Evolutionary conservation across 257 asterid species (phyloP).

Genomic region (Solanum appendiculatum): DNA sequence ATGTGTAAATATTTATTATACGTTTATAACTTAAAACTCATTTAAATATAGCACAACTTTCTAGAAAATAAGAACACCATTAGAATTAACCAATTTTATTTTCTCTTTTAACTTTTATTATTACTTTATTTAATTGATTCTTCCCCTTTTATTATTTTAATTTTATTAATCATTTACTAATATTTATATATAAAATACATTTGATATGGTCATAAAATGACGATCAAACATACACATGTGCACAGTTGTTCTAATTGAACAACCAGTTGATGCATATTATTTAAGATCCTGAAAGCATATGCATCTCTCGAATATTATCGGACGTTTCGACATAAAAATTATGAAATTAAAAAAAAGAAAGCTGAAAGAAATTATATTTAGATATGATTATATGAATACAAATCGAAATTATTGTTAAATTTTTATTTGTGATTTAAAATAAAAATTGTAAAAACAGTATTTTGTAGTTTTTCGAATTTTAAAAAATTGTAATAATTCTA

Average conservation of each 20-base stretch:
- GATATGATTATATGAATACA: not conserved
- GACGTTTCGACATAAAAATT: not conserved
- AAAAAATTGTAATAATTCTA: not conserved
- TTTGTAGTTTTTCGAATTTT: not conserved
- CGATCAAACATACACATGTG: slow-evolving; percentile 49
- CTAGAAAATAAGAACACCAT: not conserved
- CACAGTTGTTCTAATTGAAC: slow-evolving; percentile 45
- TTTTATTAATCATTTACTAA: not conserved
- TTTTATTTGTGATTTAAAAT: not conserved
- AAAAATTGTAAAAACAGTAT: not conserved
- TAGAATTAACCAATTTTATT: not conserved
- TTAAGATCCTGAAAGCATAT: slow-evolving; percentile 52
- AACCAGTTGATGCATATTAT: slow-evolving; percentile 43
- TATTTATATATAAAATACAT: not conserved
- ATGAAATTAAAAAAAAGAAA: not conserved
- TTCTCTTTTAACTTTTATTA: not conserved
- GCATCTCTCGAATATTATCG: slow-evolving; percentile 13
- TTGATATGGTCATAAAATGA: slow-evolving; percentile 12
- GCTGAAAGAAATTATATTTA: not conserved
- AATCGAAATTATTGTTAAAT: not conserved
- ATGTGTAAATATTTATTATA: not conserved
- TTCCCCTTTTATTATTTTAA: not conserved
- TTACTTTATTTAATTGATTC: not conserved
- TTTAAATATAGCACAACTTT: not conserved
- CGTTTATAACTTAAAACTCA: not conserved